Conservation (phyloP, 345 rosid species). For the Chamaenerion angustifolium region DNA sequence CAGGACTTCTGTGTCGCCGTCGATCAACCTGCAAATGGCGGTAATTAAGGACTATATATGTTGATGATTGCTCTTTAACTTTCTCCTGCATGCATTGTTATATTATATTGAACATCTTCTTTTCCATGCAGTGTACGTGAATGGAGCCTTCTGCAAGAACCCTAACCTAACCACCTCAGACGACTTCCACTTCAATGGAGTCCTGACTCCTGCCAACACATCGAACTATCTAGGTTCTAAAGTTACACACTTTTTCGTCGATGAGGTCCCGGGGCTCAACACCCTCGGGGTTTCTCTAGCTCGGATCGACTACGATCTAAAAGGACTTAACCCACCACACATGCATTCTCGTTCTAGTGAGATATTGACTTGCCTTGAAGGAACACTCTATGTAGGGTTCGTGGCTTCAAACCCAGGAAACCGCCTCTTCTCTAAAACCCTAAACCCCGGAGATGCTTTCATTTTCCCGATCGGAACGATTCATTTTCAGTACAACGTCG, state of each 20-base stretch:
- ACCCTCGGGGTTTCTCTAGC: constrained; percentile 12
- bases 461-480: too few relatives aligned
- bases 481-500: too few relatives aligned
- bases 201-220: constrained; percentile 9
- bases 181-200: constrained; percentile 14
- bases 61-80: too few relatives aligned
- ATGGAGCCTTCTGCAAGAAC: constrained; percentile 21
- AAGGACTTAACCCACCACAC: constrained; percentile 13
- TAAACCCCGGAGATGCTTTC: too few relatives aligned
- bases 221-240: constrained; percentile 2
- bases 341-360: constrained; percentile 12
- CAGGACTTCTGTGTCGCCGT: constrained; percentile 22
- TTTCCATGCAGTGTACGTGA: constrained; percentile 12
- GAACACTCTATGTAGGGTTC: background rate
- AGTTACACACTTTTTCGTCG: constrained; percentile 3
- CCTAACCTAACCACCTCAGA: constrained; percentile 13
- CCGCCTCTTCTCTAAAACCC: too few relatives aligned
- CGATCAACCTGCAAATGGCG: constrained; percentile 1
- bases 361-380: constrained; percentile 8
- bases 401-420: too few relatives aligned
- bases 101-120: too few relatives aligned
- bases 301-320: constrained; percentile 8
- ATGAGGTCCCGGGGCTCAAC: constrained; percentile 15
- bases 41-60: too few relatives aligned
- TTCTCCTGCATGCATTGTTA: too few relatives aligned